Evolutionary conservation across 495 filamentous ascomycete species (phyloP).

Genomic region (Penicillium lividum): DNA sequence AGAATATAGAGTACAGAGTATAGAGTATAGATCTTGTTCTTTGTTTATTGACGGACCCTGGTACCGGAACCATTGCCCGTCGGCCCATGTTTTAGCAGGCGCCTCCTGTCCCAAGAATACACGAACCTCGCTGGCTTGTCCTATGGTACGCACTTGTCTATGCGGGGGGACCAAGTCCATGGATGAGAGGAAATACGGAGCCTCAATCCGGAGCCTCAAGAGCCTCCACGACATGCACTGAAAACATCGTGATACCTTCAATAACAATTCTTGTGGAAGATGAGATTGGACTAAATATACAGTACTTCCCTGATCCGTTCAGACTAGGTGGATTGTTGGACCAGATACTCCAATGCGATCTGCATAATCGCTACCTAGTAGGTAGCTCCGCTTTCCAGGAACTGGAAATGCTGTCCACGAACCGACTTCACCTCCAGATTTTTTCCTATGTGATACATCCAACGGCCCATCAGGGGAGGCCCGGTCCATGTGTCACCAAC

Average conservation of each 20-base stretch:
- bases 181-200: background rate
- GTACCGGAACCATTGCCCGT: constrained; percentile 7
- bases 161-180: constrained; percentile 5
- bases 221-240: background rate
- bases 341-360: no score
- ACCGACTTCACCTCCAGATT: background rate
- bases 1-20: background rate
- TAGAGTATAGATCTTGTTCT: background rate
- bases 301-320: background rate
- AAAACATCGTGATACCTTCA: background rate
- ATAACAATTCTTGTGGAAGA: background rate
- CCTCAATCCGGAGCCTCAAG: background rate
- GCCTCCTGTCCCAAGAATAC: constrained; percentile 12
- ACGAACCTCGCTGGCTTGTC: constrained; percentile 4
- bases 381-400: no score
- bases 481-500: background rate
- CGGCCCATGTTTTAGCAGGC: constrained; percentile 14
- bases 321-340: background rate
- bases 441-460: background rate
- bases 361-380: no score
- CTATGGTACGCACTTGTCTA: constrained; percentile 7
- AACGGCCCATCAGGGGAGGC: background rate
- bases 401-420: no score
- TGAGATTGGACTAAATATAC: no score
- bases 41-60: constrained; percentile 1